These are phyloP conservation scores for Chlorella sp. DNA, from an alignment of 139 green algal genomes.

Conservation along the genomic window DNA sequence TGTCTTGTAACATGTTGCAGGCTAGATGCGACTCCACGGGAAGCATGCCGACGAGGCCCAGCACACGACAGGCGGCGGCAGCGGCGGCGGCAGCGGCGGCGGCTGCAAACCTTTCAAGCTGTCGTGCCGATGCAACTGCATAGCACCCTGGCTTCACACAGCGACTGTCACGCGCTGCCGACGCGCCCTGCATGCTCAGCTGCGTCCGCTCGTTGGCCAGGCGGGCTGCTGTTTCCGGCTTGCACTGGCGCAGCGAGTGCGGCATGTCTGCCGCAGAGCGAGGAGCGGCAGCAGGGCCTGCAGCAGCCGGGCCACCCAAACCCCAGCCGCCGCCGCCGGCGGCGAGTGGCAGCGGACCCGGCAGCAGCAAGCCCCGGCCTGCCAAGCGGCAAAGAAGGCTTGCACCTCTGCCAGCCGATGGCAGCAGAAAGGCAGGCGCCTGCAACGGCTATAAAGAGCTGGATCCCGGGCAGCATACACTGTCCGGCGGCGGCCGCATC, in stretches of 20 bases:
- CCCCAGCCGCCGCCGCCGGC: background rate
- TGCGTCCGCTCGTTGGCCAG: background rate
- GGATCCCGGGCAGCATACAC: background rate
- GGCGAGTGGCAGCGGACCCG: background rate
- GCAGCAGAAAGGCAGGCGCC: background rate
- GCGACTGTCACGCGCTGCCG: background rate
- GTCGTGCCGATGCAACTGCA: no score
- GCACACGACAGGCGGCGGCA: no score
- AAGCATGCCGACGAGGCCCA: no score
- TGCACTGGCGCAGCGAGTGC: background rate
- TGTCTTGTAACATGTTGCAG: no score
- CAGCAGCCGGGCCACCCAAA: background rate
- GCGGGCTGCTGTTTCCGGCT: background rate
- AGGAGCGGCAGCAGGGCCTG: background rate
- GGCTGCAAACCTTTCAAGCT: no score
- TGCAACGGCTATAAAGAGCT: slow-evolving; percentile 3
- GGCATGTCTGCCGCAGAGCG: slow-evolving; percentile 4
- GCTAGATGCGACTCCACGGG: no score
- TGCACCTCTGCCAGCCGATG: background rate
- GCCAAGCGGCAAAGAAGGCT: background rate
- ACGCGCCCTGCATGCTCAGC: background rate
- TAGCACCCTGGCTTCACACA: no score
- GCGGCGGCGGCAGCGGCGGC: no score
- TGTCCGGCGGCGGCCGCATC: slow-evolving; percentile 8
- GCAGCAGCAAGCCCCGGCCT: background rate